Conservation (phyloP, 306 rosid species). For the Alnus glutinosa region DNA sequence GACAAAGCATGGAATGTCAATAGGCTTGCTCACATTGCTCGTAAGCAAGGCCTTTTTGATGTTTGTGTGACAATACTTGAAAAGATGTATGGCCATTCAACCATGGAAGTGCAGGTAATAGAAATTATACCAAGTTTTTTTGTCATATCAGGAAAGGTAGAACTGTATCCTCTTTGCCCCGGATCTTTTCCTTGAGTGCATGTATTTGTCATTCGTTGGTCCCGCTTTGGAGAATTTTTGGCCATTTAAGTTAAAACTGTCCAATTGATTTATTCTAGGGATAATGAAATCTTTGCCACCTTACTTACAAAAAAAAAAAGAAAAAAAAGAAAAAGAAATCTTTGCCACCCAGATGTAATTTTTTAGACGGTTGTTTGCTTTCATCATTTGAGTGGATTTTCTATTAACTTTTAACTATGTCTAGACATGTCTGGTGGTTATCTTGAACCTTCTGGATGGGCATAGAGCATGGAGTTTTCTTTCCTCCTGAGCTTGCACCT, state of each 20-base stretch:
- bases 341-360: neutral
- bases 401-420: neutral
- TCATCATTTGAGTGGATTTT: constrained; percentile 7
- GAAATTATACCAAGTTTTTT: neutral
- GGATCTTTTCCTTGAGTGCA: constrained; percentile 9
- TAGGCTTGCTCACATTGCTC: constrained; percentile 94
- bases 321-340: too few relatives aligned
- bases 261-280: neutral
- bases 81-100: constrained; percentile 91
- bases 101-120: constrained; percentile 99
- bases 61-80: constrained; percentile 92
- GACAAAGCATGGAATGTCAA: constrained; percentile 99
- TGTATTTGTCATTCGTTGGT: neutral
- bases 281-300: neutral
- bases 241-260: neutral
- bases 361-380: neutral
- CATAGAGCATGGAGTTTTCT: neutral
- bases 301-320: too few relatives aligned
- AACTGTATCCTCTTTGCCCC: constrained; percentile 16
- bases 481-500: neutral
- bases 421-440: constrained; percentile 11
- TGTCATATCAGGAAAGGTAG: neutral
- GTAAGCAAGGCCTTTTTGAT: constrained; percentile 91
- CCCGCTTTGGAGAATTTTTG: neutral
- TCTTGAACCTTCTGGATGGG: constrained; percentile 12